Evolutionary conservation across 352 stramenopile genomes (phyloP).

Genomic region (Phytopythium montanum): DNA sequence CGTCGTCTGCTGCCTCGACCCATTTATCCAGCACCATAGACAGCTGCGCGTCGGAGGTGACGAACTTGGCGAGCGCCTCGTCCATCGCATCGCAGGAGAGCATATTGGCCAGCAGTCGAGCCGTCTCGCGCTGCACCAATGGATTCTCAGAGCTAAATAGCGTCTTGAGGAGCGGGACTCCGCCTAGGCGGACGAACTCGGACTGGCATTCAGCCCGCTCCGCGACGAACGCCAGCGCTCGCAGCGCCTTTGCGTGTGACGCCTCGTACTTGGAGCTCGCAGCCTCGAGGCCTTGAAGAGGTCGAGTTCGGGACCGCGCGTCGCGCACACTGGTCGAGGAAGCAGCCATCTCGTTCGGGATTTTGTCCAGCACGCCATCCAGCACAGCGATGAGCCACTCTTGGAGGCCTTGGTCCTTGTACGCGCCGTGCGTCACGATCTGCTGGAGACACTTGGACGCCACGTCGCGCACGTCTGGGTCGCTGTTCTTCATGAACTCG

Average conservation of each 20-base stretch:
- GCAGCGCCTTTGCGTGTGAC: conserved; percentile 55
- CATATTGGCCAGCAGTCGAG: conserved; percentile 63
- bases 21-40: conserved; percentile 36
- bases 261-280: conserved; percentile 29
- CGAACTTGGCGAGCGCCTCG: conserved; percentile 27
- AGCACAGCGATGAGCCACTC: conserved; percentile 76
- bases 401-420: conserved; percentile 61
- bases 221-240: conserved; percentile 58
- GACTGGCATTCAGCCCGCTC: conserved; percentile 51
- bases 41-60: conserved; percentile 32
- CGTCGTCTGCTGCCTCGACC: conserved; percentile 37
- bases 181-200: conserved; percentile 44
- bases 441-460: conserved; percentile 59
- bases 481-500: conserved; percentile 45
- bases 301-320: conserved; percentile 52
- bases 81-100: conserved; percentile 54
- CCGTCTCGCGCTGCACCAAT: conserved; percentile 51
- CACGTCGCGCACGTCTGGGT: conserved; percentile 40
- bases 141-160: conserved; percentile 37
- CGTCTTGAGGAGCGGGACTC: conserved; percentile 50
- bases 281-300: conserved; percentile 30
- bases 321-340: conserved; percentile 58
- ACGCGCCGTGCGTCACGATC: conserved; percentile 31
- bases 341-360: conserved; percentile 37
- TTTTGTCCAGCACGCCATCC: conserved; percentile 55